phyloP scores from a whole-genome alignment of 768 basidiomycete species.

The Wakefieldia striispora region DNA sequence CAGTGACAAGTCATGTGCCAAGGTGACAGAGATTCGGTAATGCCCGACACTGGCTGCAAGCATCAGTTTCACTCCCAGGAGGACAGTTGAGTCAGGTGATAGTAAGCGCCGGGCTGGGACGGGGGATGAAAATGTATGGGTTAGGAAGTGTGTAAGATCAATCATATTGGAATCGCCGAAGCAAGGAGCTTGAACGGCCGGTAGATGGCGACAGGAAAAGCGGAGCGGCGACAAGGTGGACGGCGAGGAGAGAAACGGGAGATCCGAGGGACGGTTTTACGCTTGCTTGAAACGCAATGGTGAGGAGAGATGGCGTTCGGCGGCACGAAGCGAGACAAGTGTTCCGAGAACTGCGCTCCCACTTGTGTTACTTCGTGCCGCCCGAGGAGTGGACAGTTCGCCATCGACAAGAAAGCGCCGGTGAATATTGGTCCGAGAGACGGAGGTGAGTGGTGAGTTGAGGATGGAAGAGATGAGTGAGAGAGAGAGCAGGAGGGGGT shows the following conservation, averaged over 20 bases:
- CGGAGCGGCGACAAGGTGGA: neutral
- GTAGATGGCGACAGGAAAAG: neutral
- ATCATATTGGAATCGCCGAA: neutral
- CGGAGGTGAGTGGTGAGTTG: neutral
- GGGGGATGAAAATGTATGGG: neutral
- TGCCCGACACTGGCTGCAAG: too few species aligned
- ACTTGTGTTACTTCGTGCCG: conserved; percentile 28
- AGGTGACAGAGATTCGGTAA: neutral
- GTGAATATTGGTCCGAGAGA: neutral
- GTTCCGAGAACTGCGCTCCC: conserved; percentile 50
- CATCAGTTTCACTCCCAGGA: neutral
- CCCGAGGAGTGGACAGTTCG: neutral
- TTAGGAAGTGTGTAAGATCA: neutral
- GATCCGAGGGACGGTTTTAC: neutral
- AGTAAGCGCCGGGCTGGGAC: neutral
- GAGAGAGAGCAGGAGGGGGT: neutral
- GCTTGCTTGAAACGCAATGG: neutral
- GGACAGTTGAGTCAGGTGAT: conserved; percentile 8
- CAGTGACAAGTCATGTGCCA: neutral
- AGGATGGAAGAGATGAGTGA: too few species aligned
- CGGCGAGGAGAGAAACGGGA: neutral
- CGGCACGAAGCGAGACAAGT: conserved; percentile 31
- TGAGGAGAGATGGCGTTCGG: neutral
- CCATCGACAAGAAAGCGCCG: neutral
- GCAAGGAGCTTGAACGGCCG: neutral